These are phyloP conservation scores for Endocalyx cinctus DNA, from an alignment of 2,329 filamentous ascomycete genomes.

Conservation along the genomic window DNA sequence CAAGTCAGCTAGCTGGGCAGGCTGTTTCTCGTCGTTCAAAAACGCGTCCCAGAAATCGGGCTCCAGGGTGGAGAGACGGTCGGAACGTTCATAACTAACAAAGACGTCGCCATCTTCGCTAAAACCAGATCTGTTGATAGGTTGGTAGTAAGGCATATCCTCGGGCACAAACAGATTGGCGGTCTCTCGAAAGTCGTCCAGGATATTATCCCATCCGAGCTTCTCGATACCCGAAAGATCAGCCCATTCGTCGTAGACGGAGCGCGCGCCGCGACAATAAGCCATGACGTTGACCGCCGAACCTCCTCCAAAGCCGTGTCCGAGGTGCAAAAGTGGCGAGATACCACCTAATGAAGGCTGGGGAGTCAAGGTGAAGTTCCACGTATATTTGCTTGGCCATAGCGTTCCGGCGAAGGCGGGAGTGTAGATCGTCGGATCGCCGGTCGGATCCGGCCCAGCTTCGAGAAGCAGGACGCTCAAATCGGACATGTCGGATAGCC, in stretches of 20 bases:
- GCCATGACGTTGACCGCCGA: constrained; percentile 14
- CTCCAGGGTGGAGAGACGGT: background rate
- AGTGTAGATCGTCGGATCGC: constrained; percentile 6
- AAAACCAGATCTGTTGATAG: constrained; percentile 8
- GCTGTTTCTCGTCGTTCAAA: background rate
- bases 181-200: constrained; percentile 11
- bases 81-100: constrained; percentile 7
- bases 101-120: constrained; percentile 8
- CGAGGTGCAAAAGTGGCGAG: constrained; percentile 8
- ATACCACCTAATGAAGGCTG: constrained; percentile 7
- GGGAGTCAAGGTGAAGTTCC: constrained; percentile 10
- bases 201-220: constrained; percentile 11
- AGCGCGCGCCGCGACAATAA: constrained; percentile 14
- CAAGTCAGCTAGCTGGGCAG: constrained; percentile 9
- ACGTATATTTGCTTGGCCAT: constrained; percentile 7
- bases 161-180: constrained; percentile 9
- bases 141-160: constrained; percentile 9
- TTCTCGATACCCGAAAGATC: constrained; percentile 10
- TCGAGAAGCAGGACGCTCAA: constrained; percentile 12
- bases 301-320: constrained; percentile 11
- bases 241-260: constrained; percentile 17
- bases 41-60: constrained; percentile 1
- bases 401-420: constrained; percentile 6
- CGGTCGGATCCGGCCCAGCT: constrained; percentile 10
- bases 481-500: constrained; percentile 11